Evolutionary conservation across 2,329 filamentous ascomycete species (phyloP), one percentile per base, ranked within the genome.

Genomic region (Tetracladium maxilliforme): DNA sequence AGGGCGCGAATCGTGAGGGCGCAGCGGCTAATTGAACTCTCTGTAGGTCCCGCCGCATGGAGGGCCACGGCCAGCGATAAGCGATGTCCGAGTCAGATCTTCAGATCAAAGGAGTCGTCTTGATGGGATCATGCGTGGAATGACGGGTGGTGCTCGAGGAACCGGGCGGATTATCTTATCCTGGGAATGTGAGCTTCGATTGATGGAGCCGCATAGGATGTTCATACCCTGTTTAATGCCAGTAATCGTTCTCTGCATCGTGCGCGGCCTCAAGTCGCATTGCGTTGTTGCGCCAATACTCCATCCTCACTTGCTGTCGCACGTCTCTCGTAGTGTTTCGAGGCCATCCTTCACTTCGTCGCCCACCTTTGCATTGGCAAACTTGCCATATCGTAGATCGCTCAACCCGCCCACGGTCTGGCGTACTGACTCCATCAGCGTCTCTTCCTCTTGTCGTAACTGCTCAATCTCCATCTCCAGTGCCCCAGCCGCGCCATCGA

Each of bases 301-400:
- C n/a, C n/a, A n/a, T n/a, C 25, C 33, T 28, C 19, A 36, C 46
- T 58, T 63, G 29, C 38, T 44, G 31, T 65, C 60, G 46, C 78
- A 84, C 14, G 64, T 59, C 32, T 69, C 58, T 44, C 79, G 69
- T 17, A 83, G 55, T 32, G 64, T 61, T 32, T 59, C 54, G 18
- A 90, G 53, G 6, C 74, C 74, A 23, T 74, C 65, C 11, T 83
- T 52, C 16, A 82, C 66, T 35, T 84, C 74, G 23, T 70, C 61
- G 14, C 59, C 60, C 16, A 86, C 51, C 30, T 70, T 60, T 13
- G 60, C 48, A 33, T 79, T 77, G 18, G 67, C 61, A 30, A 90
- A 64, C 28, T 72, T 73, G 19, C 84, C 83, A 41, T 90, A 87
- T 22, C 80, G 71, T 28, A 92, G 58, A 48, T 92, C 81, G 47